Evolutionary conservation across 2,329 filamentous ascomycete species (phyloP), one percentile per base, ranked within the genome.

Genomic region (Parastagonospora nodorum): DNA sequence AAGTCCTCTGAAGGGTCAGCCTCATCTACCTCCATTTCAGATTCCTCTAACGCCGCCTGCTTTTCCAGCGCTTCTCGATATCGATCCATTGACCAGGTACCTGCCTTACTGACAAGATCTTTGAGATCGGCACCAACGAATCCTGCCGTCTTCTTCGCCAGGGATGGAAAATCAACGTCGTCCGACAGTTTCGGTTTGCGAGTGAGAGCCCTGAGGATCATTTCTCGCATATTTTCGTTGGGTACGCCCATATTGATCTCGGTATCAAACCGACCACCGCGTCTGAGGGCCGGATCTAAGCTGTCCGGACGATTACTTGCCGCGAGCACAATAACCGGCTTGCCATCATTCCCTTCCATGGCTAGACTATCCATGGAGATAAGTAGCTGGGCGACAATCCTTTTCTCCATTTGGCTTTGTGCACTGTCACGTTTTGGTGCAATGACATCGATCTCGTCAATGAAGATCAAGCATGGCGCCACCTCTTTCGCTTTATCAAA

Each of bases 91-190:
- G 84, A 84, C 63, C 83, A 82, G 5, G 83, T 80, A 5, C 84
- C 84, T 3, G 86, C 86, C 45, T 86, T 87, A 35, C 83, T 83
- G 3, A 87, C 85, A 2, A 88, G 75, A 64, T 88, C 88, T 55
- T 89, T 85, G 4, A 99, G 77, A 77, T 99, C 94, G 5, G 90
- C 90, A 9, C 92, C 93, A 0, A 99, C 93, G 61, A 94, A 99
- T 1, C 94, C 94, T 5, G 94, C 90, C 0, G 93, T 97, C 61
- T 87, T 81, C 64, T 90, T 92, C 5, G 93, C 92, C 3, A 99
- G 78, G 12, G 82, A 77, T 24, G 77, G 76, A 60, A 93, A 89
- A 67, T 96, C 84, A 15, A 97, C 83, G 53, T 92, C 86, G 3
- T 83, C 80, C n/a, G n/a, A n/a, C n/a, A n/a, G n/a, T n/a, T n/a